Evolutionary conservation across 2,329 filamentous ascomycete species (phyloP).

Genomic region (Chrysoporthe deuterocubensis): DNA sequence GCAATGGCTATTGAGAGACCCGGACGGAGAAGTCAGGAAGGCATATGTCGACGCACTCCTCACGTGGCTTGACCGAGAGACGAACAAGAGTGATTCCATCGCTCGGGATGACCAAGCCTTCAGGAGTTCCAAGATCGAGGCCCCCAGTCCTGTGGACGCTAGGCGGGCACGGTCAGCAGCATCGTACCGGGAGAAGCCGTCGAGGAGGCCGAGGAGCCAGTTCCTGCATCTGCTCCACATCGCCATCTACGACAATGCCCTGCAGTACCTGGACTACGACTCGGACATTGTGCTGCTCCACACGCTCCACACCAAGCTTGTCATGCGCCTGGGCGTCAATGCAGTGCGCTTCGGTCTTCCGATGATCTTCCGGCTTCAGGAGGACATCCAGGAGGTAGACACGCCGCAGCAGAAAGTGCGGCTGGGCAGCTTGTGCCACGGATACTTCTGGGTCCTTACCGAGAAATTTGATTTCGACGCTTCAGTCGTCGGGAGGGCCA

Average conservation of each 20-base stretch:
- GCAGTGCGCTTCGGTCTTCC: slow-evolving; percentile 77
- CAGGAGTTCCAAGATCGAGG: slow-evolving; percentile 56
- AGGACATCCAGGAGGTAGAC: slow-evolving; percentile 73
- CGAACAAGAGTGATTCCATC: slow-evolving; percentile 64
- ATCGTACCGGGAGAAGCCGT: slow-evolving; percentile 62
- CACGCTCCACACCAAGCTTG: slow-evolving; percentile 74
- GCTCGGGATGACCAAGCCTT: slow-evolving; percentile 21
- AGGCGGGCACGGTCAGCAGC: slow-evolving; percentile 72
- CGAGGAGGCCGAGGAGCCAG: slow-evolving; percentile 61
- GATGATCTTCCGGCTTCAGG: slow-evolving; percentile 87
- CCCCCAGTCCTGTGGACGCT: slow-evolving; percentile 52
- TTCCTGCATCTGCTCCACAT: slow-evolving; percentile 85
- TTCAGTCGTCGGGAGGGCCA: slow-evolving; percentile 68
- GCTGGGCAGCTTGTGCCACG: slow-evolving; percentile 82
- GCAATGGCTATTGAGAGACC: slow-evolving; percentile 86
- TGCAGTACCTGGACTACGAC: slow-evolving; percentile 74
- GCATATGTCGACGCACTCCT: slow-evolving; percentile 84
- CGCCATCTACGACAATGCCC: slow-evolving; percentile 84
- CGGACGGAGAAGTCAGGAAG: slow-evolving; percentile 75
- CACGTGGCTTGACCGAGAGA: slow-evolving; percentile 85
- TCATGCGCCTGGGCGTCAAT: slow-evolving; percentile 80
- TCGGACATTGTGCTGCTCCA: slow-evolving; percentile 78
- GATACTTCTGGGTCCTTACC: slow-evolving; percentile 82
- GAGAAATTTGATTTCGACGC: slow-evolving; percentile 78
- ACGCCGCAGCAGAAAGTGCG: slow-evolving; percentile 74